These are phyloP conservation scores for Triticum aestivum DNA, from an alignment of 176 grass and related monocot genomes.

Conservation along the genomic window DNA sequence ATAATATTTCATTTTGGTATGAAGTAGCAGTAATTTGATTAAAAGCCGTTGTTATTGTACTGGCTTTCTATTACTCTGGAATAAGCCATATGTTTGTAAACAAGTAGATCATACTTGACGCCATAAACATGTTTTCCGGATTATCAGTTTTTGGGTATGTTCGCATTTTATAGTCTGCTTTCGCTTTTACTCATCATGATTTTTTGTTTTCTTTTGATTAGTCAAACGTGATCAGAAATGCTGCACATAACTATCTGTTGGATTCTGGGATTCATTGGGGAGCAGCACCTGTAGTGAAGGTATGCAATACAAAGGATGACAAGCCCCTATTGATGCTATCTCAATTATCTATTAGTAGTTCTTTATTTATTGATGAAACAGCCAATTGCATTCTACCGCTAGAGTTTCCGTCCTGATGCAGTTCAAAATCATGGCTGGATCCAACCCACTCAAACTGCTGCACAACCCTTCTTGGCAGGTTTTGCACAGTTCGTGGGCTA, in stretches of 20 bases:
- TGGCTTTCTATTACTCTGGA: neutral
- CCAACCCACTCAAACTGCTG: neutral
- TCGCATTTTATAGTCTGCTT: neutral
- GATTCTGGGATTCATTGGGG: slow-evolving; percentile 89
- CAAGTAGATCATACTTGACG: slow-evolving; percentile 6
- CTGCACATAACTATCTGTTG: slow-evolving; percentile 80
- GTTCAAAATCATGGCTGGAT: neutral
- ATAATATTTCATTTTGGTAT: slow-evolving; percentile 9
- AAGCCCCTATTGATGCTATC: neutral
- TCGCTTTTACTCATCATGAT: slow-evolving; percentile 24
- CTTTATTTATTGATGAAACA: slow-evolving; percentile 5
- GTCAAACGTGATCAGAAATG: slow-evolving; percentile 92
- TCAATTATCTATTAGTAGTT: neutral
- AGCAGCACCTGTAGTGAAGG: slow-evolving; percentile 83
- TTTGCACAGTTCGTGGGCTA: neutral
- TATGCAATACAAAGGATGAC: slow-evolving; percentile 33
- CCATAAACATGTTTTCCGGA: slow-evolving; percentile 7
- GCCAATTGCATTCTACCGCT: neutral
- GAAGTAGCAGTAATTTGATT: slow-evolving; percentile 7
- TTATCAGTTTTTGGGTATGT: neutral
- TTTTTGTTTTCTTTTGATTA: slow-evolving; percentile 40
- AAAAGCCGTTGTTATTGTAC: neutral
- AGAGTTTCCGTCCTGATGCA: neutral
- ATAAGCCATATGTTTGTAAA: neutral
- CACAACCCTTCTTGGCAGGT: neutral